These are phyloP conservation scores for Obelidium mucronatum DNA, from an alignment of 192 early-diverging fungal species.

Conservation along the genomic window DNA sequence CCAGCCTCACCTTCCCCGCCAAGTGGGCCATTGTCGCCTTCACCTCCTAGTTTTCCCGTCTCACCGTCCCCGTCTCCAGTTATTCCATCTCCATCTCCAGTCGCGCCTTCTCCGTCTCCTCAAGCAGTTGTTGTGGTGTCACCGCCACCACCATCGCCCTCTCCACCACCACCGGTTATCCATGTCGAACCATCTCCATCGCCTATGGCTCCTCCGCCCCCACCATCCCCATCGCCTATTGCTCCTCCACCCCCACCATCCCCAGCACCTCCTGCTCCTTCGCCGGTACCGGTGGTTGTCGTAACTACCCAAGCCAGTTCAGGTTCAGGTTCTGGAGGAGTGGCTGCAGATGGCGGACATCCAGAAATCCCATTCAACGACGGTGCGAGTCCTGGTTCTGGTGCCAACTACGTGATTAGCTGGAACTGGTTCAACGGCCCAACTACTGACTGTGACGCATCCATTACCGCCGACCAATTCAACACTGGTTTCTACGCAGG, in stretches of 20 bases:
- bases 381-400: slow-evolving; percentile 1
- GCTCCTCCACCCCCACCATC: neutral
- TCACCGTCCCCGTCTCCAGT: too few relatives aligned
- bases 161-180: neutral
- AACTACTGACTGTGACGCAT: slow-evolving; percentile 20
- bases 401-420: neutral
- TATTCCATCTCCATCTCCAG: neutral
- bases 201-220: neutral
- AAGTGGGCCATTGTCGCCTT: too few relatives aligned
- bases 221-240: neutral
- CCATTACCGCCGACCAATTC: slow-evolving; percentile 15
- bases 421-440: slow-evolving; percentile 29
- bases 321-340: neutral
- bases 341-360: neutral
- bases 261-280: neutral
- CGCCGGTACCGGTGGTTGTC: neutral
- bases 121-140: neutral
- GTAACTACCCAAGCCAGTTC: neutral
- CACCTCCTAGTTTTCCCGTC: too few relatives aligned
- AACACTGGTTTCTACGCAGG: slow-evolving; percentile 35
- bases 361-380: neutral
- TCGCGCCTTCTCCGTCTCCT: neutral
- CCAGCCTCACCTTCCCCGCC: neutral
- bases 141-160: neutral
- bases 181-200: neutral